phyloP scores from a whole-genome alignment of 2,329 filamentous ascomycete genomes.

The Hyphodiscus sp. region DNA sequence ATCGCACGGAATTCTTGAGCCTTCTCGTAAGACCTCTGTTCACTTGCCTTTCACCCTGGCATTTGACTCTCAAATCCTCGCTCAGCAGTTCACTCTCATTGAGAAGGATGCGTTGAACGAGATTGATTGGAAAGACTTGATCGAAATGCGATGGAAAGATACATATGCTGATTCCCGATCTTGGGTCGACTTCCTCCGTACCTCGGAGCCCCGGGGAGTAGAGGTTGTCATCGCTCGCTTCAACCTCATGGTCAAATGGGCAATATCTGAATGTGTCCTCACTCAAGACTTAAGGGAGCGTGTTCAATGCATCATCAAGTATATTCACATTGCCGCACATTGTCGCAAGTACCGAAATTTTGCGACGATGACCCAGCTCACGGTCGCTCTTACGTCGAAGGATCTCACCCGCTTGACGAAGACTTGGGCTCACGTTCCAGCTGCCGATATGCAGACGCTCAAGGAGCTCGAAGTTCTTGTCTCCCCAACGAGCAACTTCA shows the following conservation, averaged over 20 bases:
- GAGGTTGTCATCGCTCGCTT: slow-evolving; percentile 82
- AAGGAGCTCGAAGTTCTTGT: slow-evolving; percentile 65
- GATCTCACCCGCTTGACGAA: slow-evolving; percentile 61
- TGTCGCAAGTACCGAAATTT: slow-evolving; percentile 74
- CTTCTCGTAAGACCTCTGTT: slow-evolving; percentile 27
- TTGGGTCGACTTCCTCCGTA: slow-evolving; percentile 76
- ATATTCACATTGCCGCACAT: slow-evolving; percentile 73
- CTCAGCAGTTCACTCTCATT: slow-evolving; percentile 78
- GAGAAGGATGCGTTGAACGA: slow-evolving; percentile 82
- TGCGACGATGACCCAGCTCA: slow-evolving; percentile 75
- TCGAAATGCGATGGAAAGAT: slow-evolving; percentile 78
- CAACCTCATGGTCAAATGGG: slow-evolving; percentile 86
- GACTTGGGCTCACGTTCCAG: slow-evolving; percentile 67
- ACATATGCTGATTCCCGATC: slow-evolving; percentile 60
- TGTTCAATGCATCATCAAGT: slow-evolving; percentile 71
- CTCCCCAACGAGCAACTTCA: slow-evolving; percentile 71
- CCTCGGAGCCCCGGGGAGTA: slow-evolving; percentile 65
- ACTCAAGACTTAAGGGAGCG: slow-evolving; percentile 67
- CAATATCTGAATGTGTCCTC: slow-evolving; percentile 70
- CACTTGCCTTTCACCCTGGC: slow-evolving; percentile 77
- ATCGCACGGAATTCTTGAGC: slow-evolving; percentile 21
- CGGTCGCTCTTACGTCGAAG: slow-evolving; percentile 68
- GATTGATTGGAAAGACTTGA: slow-evolving; percentile 82
- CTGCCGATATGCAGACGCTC: slow-evolving; percentile 58
- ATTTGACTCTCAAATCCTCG: slow-evolving; percentile 71